Evolutionary conservation across 345 rosid genomes (phyloP).

Genomic region (Populus davidiana): DNA sequence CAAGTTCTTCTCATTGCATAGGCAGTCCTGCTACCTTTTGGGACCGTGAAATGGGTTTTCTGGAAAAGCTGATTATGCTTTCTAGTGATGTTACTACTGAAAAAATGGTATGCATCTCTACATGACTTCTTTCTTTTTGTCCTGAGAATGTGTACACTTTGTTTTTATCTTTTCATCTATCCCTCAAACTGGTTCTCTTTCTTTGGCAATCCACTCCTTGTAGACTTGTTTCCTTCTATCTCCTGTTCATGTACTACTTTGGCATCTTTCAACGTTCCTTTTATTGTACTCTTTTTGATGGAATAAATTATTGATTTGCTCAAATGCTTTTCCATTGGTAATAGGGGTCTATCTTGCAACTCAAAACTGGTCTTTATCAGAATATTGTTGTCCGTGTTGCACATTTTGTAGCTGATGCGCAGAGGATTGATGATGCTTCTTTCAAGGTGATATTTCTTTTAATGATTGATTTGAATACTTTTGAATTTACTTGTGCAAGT

Average conservation of each 20-base stretch:
- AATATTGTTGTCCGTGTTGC: conserved; percentile 62
- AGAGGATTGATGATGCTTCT: conserved; percentile 55
- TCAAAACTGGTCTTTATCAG: conserved; percentile 50
- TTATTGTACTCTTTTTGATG: not conserved
- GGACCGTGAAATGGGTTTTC: conserved; percentile 43
- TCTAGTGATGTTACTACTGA: conserved; percentile 36
- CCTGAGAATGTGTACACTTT: too few relatives aligned
- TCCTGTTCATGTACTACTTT: not conserved
- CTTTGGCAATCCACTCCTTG: not conserved
- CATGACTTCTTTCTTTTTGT: not conserved
- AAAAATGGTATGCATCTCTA: conserved; percentile 37
- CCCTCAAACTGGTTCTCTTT: too few relatives aligned
- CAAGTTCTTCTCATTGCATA: conserved; percentile 35
- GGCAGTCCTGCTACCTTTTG: conserved; percentile 42
- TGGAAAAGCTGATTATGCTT: conserved; percentile 61
- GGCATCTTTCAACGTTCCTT: not conserved
- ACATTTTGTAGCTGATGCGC: conserved; percentile 53
- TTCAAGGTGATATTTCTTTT: conserved; percentile 49
- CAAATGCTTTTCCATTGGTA: conserved; percentile 16
- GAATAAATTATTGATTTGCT: not conserved
- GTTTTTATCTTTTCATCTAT: too few relatives aligned
- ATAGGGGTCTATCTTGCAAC: conserved; percentile 55
- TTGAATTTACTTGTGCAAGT: not conserved
- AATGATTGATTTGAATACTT: conserved; percentile 9
- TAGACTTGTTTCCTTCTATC: not conserved